Base-by-base conservation (phyloP, 2,329 filamentous ascomycete genomes). In the Paraconiothyrium brasiliense region DNA sequence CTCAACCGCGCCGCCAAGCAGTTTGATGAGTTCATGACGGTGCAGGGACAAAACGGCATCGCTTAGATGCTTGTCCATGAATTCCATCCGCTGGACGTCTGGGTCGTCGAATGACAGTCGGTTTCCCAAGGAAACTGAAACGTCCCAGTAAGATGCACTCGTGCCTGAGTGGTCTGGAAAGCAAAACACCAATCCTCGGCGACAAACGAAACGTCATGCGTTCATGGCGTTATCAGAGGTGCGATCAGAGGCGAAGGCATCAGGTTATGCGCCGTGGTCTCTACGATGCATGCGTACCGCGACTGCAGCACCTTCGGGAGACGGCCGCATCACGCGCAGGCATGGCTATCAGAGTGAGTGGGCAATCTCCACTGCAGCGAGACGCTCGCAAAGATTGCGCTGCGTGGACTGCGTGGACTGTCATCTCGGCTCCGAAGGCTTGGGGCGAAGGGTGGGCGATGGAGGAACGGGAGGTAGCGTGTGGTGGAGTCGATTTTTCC, bases 401-500 rank as follows among this genome's bases (percentile, higher is more conserved):
- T 41, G 54, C 10, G 10, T 35, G 54, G 22, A 24, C 43, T 34
- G 14, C 30, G 51, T 10, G 37, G 54, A 9, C 32, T 56, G 11
- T 48, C 54, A 56, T 51, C 37, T 50, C 47, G 56, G 47, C 22
- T 52, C 35, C 16, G 14, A 51, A 41, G 27, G 32, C 35, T n/a
- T 52, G 56, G 34, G 34, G 14, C 37, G 56, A 13, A 16, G 37
- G 32, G 24, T 5, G 7, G 24, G 32, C 49, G 54, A 34, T 35
- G 32, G 35, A 41, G 32, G 11, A 22, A 30, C 44, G 55, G 35
- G 9, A 35, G 20, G 20, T 43, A 39, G 35, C 16, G 47, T 43
- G 47, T 50, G 56, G 46, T 58, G 56, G 56, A 52, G 24, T 5
- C 37, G 16, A 46, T 58, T 58, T 58, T 58, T 58, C 56, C 56